These are phyloP conservation scores for Colletotrichum sp. DNA, from an alignment of 2,329 filamentous ascomycete species.

Conservation along the genomic window DNA sequence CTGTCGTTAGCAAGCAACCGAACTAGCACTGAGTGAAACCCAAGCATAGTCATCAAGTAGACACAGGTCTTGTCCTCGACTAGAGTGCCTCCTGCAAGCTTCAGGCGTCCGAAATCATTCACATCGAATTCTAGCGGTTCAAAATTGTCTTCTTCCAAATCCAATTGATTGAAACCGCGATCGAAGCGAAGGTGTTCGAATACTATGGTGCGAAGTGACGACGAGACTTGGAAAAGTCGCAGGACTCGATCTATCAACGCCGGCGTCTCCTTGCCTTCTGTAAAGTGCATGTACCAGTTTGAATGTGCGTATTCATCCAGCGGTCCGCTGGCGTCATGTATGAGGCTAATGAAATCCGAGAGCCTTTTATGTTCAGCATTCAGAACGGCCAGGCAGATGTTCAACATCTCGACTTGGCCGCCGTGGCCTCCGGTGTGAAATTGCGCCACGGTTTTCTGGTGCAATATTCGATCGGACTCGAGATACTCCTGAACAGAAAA, in stretches of 20 bases:
- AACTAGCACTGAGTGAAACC: not conserved
- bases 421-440: not conserved
- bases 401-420: not conserved
- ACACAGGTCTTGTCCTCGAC: not conserved
- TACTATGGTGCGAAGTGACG: not conserved
- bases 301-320: not conserved
- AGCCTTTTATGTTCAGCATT: not conserved
- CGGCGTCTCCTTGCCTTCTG: not conserved
- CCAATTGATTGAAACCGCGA: not conserved
- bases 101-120: not conserved
- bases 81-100: not conserved
- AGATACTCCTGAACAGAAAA: slow-evolving; percentile 1
- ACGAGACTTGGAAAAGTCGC: not conserved
- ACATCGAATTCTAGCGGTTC: not conserved
- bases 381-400: not conserved
- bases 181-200: not conserved
- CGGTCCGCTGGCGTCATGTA: not conserved
- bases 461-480: not conserved
- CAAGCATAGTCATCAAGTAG: not conserved
- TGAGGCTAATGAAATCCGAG: not conserved
- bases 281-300: not conserved
- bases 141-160: not conserved
- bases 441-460: not conserved
- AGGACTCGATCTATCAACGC: not conserved
- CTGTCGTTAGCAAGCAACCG: not conserved